Percentiles rank a stretch among this genome's conserved stretches.
Conservation (phyloP, 148 eudicot genomes). For the Mesembryanthemum crystallinum region DNA sequence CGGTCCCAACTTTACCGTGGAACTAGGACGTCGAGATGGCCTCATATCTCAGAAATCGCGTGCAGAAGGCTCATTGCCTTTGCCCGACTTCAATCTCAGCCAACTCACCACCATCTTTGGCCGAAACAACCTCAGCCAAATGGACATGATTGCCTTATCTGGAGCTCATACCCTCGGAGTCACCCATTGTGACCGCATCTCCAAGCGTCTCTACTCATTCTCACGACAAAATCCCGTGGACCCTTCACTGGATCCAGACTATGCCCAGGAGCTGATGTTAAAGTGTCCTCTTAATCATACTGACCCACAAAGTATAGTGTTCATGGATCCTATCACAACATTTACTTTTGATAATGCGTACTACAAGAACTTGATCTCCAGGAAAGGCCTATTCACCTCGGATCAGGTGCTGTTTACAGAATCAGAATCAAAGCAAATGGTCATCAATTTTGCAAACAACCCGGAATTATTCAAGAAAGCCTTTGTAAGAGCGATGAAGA, state of each 20-base stretch:
- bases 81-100: neutral
- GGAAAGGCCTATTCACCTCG: slow-evolving; percentile 60
- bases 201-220: slow-evolving; percentile 46
- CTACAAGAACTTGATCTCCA: slow-evolving; percentile 40
- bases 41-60: neutral
- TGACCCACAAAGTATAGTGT: neutral
- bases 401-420: slow-evolving; percentile 56
- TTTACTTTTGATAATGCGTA: slow-evolving; percentile 52
- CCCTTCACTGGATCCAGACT: slow-evolving; percentile 43
- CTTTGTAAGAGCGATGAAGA: slow-evolving; percentile 47
- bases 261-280: slow-evolving; percentile 39
- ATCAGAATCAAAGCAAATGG: slow-evolving; percentile 31
- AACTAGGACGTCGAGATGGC: slow-evolving; percentile 46
- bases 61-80: neutral
- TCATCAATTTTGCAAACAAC: slow-evolving; percentile 41
- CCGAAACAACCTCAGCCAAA: slow-evolving; percentile 30
- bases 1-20: neutral
- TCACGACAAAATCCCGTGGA: slow-evolving; percentile 40
- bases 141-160: slow-evolving; percentile 47
- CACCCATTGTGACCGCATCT: slow-evolving; percentile 48
- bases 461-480: slow-evolving; percentile 33
- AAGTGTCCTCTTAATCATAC: neutral
- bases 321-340: slow-evolving; percentile 53
- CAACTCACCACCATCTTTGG: slow-evolving; percentile 7
- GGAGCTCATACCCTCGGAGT: slow-evolving; percentile 51